phyloP scores from a whole-genome alignment of 192 early-diverging fungal genomes.

The Pilaira anomala region DNA sequence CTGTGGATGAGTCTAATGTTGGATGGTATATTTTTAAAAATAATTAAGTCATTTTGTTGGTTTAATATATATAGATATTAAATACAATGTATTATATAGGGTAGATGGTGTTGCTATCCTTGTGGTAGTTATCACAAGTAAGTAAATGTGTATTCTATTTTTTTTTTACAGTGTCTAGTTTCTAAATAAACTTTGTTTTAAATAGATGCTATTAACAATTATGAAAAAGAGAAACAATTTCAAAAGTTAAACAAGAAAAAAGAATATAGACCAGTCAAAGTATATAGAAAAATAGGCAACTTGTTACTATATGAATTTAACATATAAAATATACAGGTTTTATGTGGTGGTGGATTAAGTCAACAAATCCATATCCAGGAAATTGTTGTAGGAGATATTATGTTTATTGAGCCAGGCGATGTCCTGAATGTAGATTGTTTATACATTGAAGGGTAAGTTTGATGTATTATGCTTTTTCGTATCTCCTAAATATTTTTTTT shows the following conservation, averaged over 20 bases:
- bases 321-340: too few species aligned
- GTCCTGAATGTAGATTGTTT: conserved; percentile 94
- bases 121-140: conserved; percentile 80
- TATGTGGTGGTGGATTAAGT: conserved; percentile 72
- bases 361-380: conserved; percentile 74
- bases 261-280: conserved; percentile 78
- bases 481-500: not conserved
- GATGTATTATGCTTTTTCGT: not conserved
- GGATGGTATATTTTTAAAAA: conserved; percentile 56
- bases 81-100: conserved; percentile 15
- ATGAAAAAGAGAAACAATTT: conserved; percentile 87
- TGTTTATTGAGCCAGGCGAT: conserved; percentile 85
- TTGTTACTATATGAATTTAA: too few species aligned
- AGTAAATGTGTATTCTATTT: too few species aligned
- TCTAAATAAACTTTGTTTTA: not conserved
- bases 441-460: conserved; percentile 48
- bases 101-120: conserved; percentile 77
- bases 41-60: too few species aligned
- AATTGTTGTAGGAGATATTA: conserved; percentile 88
- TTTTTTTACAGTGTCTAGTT: not conserved
- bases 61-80: not conserved
- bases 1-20: conserved; percentile 66
- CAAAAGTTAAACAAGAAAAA: conserved; percentile 83
- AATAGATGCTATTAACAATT: conserved; percentile 79
- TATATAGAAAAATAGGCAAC: conserved; percentile 71